phyloP scores from a whole-genome alignment of 2,329 filamentous ascomycete genomes.

The Alternaria consortialis region DNA sequence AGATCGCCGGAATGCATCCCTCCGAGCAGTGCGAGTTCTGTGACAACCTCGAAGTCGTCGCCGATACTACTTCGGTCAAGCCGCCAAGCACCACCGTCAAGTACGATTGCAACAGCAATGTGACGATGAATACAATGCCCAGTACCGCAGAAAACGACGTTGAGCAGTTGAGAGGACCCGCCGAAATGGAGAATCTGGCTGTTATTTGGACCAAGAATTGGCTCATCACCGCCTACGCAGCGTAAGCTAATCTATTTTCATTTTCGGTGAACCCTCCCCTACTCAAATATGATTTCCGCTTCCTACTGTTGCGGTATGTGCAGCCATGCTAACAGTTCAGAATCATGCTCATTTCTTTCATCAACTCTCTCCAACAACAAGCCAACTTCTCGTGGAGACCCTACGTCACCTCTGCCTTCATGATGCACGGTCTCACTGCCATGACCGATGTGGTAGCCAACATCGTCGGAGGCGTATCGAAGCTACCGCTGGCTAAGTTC shows the following conservation, averaged over 20 bases:
- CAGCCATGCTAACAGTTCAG: neutral
- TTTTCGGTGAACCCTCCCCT: neutral
- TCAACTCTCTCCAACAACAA: slow-evolving; percentile 57
- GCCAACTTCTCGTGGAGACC: slow-evolving; percentile 50
- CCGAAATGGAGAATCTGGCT: slow-evolving; percentile 54
- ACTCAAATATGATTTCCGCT: neutral
- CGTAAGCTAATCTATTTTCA: slow-evolving; percentile 11
- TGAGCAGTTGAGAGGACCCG: slow-evolving; percentile 29
- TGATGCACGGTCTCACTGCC: slow-evolving; percentile 41
- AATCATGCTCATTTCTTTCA: slow-evolving; percentile 35
- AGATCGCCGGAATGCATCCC: slow-evolving; percentile 9
- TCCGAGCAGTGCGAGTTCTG: slow-evolving; percentile 10
- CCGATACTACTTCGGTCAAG: slow-evolving; percentile 1
- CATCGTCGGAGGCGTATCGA: slow-evolving; percentile 46
- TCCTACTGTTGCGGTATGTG: neutral
- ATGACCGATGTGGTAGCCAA: slow-evolving; percentile 45
- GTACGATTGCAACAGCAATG: neutral
- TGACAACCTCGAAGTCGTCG: neutral
- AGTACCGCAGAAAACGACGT: neutral
- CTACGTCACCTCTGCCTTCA: slow-evolving; percentile 50
- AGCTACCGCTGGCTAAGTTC: slow-evolving; percentile 50
- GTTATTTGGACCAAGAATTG: slow-evolving; percentile 52
- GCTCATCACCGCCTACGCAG: slow-evolving; percentile 52
- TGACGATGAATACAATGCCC: neutral
- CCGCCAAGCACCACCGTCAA: neutral